Base-by-base conservation (phyloP, 2,329 filamentous ascomycete species). In the Xylariaceae sp. region DNA sequence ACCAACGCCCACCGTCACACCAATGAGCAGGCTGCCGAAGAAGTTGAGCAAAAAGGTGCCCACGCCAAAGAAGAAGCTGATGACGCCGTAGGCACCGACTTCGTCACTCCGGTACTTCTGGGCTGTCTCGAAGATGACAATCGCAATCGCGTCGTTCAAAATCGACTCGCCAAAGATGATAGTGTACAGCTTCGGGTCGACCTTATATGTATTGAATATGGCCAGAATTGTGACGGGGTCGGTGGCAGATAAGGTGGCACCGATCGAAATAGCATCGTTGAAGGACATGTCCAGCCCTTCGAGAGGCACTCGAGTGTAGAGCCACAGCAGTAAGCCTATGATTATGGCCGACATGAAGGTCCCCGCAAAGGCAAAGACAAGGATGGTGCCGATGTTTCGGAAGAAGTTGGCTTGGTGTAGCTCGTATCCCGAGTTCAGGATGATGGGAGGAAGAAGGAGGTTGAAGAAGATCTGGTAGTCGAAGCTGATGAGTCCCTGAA, bases 381-480 rank as follows among this genome's bases (percentile, higher is more conserved):
- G 68, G 51, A 98, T 98, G 5, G 87, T 93, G 42, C 92, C 90
- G 41, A 96, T 94, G 53, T 98, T 94, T 45, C 90, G 83, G 64
- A 98, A 98, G 72, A 98, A 98, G 65, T 98, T 98, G 49, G 86
- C 89, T 65, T 98, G 92, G 59, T 98, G 92, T 40, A 98, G 64
- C 62, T 98, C 92, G 64, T 96, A 98, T 35, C 92, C 92, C 12
- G 90, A 95, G 12, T 89, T 90, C 18, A 98, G 73, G 57, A 98
- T 98, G 56, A 98, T 98, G 36, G 92, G 92, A 23, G 92, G 92
- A n/a, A 98, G 83, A 10, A 98, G 77, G 29, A 98, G 76, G 61
- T 98, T 98, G 72, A 98, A 98, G 71, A 98, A 98, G 69, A 96
- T 94, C 57, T 96, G 89, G 59, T 95, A 95, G 66, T 96, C 84